Evolutionary conservation across 257 asterid genomes (phyloP), one percentile per base, ranked within the genome.

Genomic region (Ocimum tenuiflorum): DNA sequence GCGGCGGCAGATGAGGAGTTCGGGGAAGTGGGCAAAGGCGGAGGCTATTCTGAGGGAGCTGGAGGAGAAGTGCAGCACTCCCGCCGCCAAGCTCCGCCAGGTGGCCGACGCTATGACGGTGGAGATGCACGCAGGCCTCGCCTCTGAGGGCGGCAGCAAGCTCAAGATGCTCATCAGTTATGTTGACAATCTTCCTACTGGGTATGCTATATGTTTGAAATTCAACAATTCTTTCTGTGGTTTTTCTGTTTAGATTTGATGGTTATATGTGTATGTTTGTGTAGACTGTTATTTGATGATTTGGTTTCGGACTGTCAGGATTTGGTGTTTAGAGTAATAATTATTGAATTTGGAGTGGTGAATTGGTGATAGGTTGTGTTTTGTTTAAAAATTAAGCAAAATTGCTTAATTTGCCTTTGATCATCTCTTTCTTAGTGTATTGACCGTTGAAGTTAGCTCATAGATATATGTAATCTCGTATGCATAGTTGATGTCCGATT

Each of bases 61-160:
- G 50, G 85, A 86, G 79, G 96, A 87, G 55, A 78, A 79, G 60
- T 87, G 91, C 74, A 92, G 67, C 69, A 75, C 94, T 33, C 83
- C 96, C 42, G 58, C 79, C 15, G 86, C 73, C 6, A 85, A 86
- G 79, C 80, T 92, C 62, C 80, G 79, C 63, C 95, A 80, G 76
- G 92, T 92, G 12, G 99, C 96, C 47, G 99, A 89, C 19, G 95
- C 97, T 19, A 84, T 92, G 97, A 67, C 79, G 56, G 90, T 73
- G 65, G 97, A 89, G 88, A 89, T 92, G 97, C 85, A 87, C 79
- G 97, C 96, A 60, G 98, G 97, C 3, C 88, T 92, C 22, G 97
- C 94, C 48, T 84, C 96, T 17, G 95, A 89, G 22, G 96, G 91
- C 7, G 97, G 95, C 17, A 87, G 95, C 58, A 87, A 85, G 67